Conservation (phyloP, 768 basidiomycete species). For the Leucogyrophana mollusca region DNA sequence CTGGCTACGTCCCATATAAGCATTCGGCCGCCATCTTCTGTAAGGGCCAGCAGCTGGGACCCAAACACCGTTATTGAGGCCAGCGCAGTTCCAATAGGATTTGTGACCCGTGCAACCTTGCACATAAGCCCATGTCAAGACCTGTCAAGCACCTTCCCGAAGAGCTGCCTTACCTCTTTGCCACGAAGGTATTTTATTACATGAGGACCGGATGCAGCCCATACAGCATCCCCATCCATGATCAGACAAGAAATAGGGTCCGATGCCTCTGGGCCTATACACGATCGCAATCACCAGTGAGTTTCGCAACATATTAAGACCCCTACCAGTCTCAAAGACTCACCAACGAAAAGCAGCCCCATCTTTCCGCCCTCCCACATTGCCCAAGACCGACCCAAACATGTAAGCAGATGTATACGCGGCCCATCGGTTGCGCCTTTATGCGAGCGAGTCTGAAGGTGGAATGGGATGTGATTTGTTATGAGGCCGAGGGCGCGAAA, state of each 20-base stretch:
- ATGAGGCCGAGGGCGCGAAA: constrained; percentile 95
- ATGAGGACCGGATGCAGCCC: constrained; percentile 68
- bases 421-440: constrained; percentile 87
- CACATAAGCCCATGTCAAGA: constrained; percentile 7
- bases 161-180: constrained; percentile 63
- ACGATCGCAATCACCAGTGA: constrained; percentile 5
- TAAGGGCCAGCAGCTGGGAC: constrained; percentile 72
- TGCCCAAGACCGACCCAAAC: constrained; percentile 88
- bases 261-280: constrained; percentile 76
- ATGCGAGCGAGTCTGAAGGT: constrained; percentile 78
- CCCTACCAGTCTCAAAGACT: constrained; percentile 32
- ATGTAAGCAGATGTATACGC: constrained; percentile 80
- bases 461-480: constrained; percentile 88
- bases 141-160: background rate
- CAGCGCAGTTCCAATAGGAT: constrained; percentile 61
- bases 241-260: constrained; percentile 72
- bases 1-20: constrained; percentile 71
- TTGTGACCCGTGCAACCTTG: constrained; percentile 58
- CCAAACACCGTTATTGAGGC: constrained; percentile 78
- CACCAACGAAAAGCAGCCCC: constrained; percentile 90
- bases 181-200: constrained; percentile 83
- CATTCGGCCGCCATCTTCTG: constrained; percentile 76
- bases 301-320: background rate
- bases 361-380: constrained; percentile 96
- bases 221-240: constrained; percentile 86